A percentile compares a stretch with the other conserved stretches of the same genome.
phyloP scores from a whole-genome alignment of 352 stramenopile species.

The Phytopythium chamaehyphon region DNA sequence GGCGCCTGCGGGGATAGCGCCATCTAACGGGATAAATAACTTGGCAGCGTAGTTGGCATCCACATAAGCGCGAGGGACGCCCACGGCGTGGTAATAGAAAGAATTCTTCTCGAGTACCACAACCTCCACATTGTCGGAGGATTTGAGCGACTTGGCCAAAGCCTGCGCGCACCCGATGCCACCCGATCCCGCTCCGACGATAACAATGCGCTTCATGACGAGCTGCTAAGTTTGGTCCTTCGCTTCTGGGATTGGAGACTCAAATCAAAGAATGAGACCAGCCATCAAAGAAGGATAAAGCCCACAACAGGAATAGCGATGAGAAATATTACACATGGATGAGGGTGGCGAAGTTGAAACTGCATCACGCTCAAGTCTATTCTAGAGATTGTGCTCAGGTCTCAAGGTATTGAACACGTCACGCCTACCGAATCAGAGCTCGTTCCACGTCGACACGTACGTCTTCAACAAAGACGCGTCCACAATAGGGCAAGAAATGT shows the following conservation, averaged over 20 bases:
- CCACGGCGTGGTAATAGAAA: conserved; percentile 33
- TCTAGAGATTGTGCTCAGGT: too few relatives aligned
- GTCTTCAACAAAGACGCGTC: conserved; percentile 34
- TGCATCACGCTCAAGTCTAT: too few relatives aligned
- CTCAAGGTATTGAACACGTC: too few relatives aligned
- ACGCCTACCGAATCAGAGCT: conserved; percentile 26
- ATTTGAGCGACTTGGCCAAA: conserved; percentile 17
- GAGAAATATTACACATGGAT: too few relatives aligned
- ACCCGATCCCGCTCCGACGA: conserved; percentile 25
- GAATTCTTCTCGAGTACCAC: conserved; percentile 36
- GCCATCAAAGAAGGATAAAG: too few relatives aligned
- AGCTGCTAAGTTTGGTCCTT: background rate
- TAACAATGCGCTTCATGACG: conserved; percentile 22
- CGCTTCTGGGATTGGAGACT: background rate
- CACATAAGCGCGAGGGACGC: conserved; percentile 29
- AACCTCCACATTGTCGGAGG: conserved; percentile 22
- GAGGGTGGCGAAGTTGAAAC: too few relatives aligned
- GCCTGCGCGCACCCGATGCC: conserved; percentile 30
- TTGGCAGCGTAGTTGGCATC: conserved; percentile 23
- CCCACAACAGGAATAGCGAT: too few relatives aligned
- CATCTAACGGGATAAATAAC: conserved; percentile 34
- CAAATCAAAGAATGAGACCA: background rate
- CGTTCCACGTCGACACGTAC: conserved; percentile 36
- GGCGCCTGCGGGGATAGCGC: conserved; percentile 18
- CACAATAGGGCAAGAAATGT: conserved; percentile 39